These are phyloP conservation scores for Penicillium herquei DNA, from an alignment of 495 filamentous ascomycete genomes.

Conservation along the genomic window DNA sequence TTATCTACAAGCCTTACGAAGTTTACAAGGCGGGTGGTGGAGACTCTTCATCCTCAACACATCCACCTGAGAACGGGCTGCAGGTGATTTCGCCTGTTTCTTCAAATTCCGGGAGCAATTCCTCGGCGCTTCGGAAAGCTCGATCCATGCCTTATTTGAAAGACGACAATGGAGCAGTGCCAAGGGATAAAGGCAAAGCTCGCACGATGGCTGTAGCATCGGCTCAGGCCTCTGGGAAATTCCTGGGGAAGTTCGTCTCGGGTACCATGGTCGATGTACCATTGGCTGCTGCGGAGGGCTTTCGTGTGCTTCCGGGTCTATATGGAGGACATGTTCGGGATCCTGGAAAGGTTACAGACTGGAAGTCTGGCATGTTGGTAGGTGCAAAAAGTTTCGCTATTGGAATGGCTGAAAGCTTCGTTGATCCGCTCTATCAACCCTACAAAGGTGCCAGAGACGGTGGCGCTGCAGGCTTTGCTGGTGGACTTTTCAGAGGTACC, in stretches of 20 bases:
- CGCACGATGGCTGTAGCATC: slow-evolving; percentile 26
- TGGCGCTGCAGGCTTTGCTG: not conserved
- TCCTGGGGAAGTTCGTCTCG: slow-evolving; percentile 23
- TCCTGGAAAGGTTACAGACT: slow-evolving; percentile 30
- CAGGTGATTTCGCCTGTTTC: too few species aligned
- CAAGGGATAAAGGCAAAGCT: not conserved
- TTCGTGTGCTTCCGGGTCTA: slow-evolving; percentile 76
- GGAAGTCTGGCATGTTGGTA: slow-evolving; percentile 30
- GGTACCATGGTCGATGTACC: slow-evolving; percentile 59
- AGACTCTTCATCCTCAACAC: not conserved
- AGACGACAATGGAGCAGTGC: not conserved
- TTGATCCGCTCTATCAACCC: slow-evolving; percentile 65
- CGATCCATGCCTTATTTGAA: not conserved
- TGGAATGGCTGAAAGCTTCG: slow-evolving; percentile 71
- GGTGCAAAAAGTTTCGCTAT: slow-evolving; percentile 59
- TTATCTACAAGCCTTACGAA: slow-evolving; percentile 34
- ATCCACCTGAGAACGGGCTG: too few species aligned
- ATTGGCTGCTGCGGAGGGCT: slow-evolving; percentile 72
- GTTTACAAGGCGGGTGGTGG: slow-evolving; percentile 11
- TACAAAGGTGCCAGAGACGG: slow-evolving; percentile 48
- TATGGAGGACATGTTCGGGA: slow-evolving; percentile 58
- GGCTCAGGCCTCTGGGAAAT: slow-evolving; percentile 29
- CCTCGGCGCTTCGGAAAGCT: not conserved
- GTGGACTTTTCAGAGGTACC: not conserved
- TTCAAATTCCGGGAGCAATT: too few species aligned